phyloP scores from a whole-genome alignment of 495 filamentous ascomycete species.

The Hyaloscypha bicolor region DNA sequence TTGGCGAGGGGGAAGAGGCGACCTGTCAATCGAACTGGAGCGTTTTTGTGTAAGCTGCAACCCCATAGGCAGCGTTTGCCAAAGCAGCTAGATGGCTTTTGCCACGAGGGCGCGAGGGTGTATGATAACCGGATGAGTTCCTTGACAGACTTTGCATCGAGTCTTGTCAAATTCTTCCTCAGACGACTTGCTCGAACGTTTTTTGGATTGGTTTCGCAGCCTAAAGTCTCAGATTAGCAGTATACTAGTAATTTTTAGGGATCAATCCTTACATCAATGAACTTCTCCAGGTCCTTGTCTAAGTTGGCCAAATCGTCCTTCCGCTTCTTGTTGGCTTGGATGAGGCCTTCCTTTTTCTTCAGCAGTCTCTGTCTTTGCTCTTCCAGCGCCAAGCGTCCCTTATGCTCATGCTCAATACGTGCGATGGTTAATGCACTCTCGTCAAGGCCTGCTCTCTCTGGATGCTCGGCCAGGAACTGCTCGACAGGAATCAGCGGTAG shows the following conservation, averaged over 20 bases:
- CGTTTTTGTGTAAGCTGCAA: too few species aligned
- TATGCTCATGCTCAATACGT: slow-evolving; percentile 88
- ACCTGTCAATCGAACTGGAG: not conserved
- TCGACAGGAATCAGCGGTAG: slow-evolving; percentile 83
- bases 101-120: too few species aligned
- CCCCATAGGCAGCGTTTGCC: too few species aligned
- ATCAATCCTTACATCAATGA: slow-evolving; percentile 67
- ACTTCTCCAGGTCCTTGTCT: slow-evolving; percentile 87
- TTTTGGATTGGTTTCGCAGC: slow-evolving; percentile 85
- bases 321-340: slow-evolving; percentile 91
- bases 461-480: slow-evolving; percentile 78
- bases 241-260: not conserved
- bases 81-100: too few species aligned
- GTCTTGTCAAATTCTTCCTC: slow-evolving; percentile 21
- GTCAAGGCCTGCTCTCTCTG: slow-evolving; percentile 68
- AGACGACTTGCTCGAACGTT: slow-evolving; percentile 73
- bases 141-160: not conserved
- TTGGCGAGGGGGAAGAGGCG: not conserved
- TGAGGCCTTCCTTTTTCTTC: slow-evolving; percentile 88
- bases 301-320: slow-evolving; percentile 90
- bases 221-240: slow-evolving; percentile 40
- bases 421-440: slow-evolving; percentile 86
- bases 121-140: not conserved
- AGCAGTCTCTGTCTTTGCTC: slow-evolving; percentile 82
- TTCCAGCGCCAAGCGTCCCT: slow-evolving; percentile 83